phyloP scores from a whole-genome alignment of 352 stramenopile genomes.

The Globisporangium cederbergense region DNA sequence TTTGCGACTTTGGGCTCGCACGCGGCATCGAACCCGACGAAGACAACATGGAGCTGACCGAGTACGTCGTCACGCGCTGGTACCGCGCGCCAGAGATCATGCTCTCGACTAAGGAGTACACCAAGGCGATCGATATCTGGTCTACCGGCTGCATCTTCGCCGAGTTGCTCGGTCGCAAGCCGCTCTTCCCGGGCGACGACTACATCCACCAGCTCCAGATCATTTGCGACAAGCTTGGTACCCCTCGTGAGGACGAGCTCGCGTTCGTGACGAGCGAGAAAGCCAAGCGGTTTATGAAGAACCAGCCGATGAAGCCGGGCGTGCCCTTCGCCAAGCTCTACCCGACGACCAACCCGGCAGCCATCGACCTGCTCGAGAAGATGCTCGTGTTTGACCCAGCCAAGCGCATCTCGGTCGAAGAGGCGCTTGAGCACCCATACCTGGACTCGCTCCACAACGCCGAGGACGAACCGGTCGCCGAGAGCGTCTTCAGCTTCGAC shows the following conservation, averaged over 20 bases:
- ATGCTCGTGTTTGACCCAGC: constrained; percentile 87
- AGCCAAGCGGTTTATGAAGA: constrained; percentile 84
- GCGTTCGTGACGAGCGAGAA: constrained; percentile 92
- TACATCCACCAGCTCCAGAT: constrained; percentile 99
- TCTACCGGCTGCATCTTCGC: constrained; percentile 93
- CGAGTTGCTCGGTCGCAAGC: constrained; percentile 88
- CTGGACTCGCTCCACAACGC: constrained; percentile 90
- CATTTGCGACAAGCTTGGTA: constrained; percentile 91
- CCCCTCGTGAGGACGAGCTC: constrained; percentile 81
- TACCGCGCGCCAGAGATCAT: constrained; percentile 95
- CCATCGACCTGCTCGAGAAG: constrained; percentile 80
- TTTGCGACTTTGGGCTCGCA: constrained; percentile 91
- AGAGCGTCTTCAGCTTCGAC: constrained; percentile 81
- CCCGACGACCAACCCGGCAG: constrained; percentile 55
- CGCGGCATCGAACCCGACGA: constrained; percentile 77
- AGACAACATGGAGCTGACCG: constrained; percentile 90
- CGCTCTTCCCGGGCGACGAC: constrained; percentile 95
- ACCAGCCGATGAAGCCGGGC: constrained; percentile 67
- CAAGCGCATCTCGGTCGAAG: constrained; percentile 90
- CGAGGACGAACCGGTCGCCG: constrained; percentile 88
- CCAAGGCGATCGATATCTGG: constrained; percentile 97
- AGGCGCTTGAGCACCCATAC: constrained; percentile 91
- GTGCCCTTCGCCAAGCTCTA: constrained; percentile 75
- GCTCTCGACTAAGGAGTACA: constrained; percentile 95
- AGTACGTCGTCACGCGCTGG: constrained; percentile 90